These are phyloP conservation scores for Colletotrichum coccodes DNA, from an alignment of 2,329 filamentous ascomycete genomes.

Conservation along the genomic window DNA sequence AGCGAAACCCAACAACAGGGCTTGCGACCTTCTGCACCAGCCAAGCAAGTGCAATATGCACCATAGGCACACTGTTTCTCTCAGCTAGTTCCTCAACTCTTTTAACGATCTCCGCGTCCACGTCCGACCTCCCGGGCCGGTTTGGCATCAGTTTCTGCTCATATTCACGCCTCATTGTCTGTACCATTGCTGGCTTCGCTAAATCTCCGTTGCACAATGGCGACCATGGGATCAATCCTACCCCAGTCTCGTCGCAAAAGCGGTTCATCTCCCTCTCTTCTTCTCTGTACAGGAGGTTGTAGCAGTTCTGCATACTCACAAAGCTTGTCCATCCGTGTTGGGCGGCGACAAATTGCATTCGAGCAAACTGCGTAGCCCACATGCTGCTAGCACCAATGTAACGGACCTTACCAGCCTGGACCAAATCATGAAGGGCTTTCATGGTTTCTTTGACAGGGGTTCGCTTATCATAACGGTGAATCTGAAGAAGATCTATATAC, in stretches of 20 bases:
- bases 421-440: conserved; percentile 69
- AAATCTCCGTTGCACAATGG: conserved; percentile 32
- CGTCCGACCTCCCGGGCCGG: conserved; percentile 41
- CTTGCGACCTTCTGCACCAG: conserved; percentile 61
- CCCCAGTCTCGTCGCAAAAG: conserved; percentile 54
- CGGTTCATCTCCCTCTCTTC: conserved; percentile 60
- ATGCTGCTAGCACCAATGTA: conserved; percentile 63
- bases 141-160: too few relatives aligned
- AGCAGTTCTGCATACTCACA: conserved; percentile 66
- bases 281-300: conserved; percentile 66
- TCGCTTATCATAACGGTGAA: conserved; percentile 65
- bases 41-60: conserved; percentile 73
- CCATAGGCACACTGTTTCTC: conserved; percentile 69
- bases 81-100: conserved; percentile 63
- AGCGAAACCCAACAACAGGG: conserved; percentile 72
- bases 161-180: conserved; percentile 48
- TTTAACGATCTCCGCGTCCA: conserved; percentile 47
- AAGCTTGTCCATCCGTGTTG: conserved; percentile 66
- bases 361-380: conserved; percentile 59
- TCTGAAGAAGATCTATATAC: conserved; percentile 71
- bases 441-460: conserved; percentile 69
- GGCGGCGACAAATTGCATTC: conserved; percentile 61
- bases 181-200: too few relatives aligned
- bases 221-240: conserved; percentile 49
- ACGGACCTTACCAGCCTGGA: conserved; percentile 65